Evolutionary conservation across 2,329 filamentous ascomycete genomes (phyloP), one percentile per base, ranked within the genome.

Genomic region (Periconia digitata): DNA sequence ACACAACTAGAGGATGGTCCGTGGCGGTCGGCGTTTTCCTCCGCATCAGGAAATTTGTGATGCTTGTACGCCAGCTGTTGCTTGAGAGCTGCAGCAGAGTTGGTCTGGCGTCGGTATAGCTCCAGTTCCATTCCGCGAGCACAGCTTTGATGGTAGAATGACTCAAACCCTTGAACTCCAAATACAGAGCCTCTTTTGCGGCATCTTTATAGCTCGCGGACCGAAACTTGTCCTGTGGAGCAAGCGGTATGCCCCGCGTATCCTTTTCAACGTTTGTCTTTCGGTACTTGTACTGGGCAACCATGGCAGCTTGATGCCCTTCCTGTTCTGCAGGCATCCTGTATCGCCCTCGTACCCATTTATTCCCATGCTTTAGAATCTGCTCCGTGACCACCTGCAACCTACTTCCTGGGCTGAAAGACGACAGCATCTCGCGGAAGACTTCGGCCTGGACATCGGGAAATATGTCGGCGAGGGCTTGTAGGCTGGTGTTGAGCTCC

Each of bases 371-470:
- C 73, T 89, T 90, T 49, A 94, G 76, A 49, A 94, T 75, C 42
- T 85, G 81, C 64, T 94, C 89, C 12, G 89, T 89, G 22, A 92
- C 85, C 41, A 94, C 79, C 37, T 89, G 85, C 20, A 92, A 73
- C 55, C 88, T 78, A 53, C 88, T 92, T 69, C 92, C 87, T 59
- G 85, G 84, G 60, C 86, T 86, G 64, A 92, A 87, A 62, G 78
- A 87, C 34, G 79, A 74, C 41, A 94, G 82, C 81, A 94, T 88
- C 74, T 92, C 89, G 38, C 89, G 83, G 64, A 94, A 90, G 16
- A 92, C 89, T 58, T 92, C 87, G 50, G 89, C 78, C 69, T 90
- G 86, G n/a, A 92, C 78, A 69, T 92, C 84, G 22, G 89, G 89
- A 56, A 94, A 94, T 8, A 92, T 79, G 40, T 83, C 83, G 18